Base-by-base conservation (phyloP, 31 red algal species). In the Asparagopsis taxiformis region DNA sequence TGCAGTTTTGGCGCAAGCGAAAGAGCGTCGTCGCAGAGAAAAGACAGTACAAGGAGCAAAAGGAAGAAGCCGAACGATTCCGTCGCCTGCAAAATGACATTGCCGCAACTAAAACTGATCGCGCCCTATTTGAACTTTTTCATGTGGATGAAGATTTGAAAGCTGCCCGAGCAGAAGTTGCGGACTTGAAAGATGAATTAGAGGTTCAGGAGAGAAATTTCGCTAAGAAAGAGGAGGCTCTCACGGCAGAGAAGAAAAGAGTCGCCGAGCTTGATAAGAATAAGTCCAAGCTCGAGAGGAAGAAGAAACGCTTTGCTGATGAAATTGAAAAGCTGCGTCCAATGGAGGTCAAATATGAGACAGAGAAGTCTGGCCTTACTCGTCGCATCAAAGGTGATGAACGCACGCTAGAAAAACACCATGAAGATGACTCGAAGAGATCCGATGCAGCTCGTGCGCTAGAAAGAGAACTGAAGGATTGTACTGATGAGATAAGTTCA, bases 41-140 rank as follows among this genome's bases (percentile, higher is more conserved):
- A 31, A 62, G 81, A 15, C 79, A 91, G 33, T 94, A 71, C 44
- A 74, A 68, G 13, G 87, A 94, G 59, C 96, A 99, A 51, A 76
- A 87, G 25, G 87, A 91, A 70, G 96, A 99, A 57, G 96, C 82
- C 3, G 82, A 91, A 60, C 80, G 79, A 31, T 99, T 88, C 39
- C 66, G 77, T 31, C 68, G 67, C 16, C 59, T 92, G 19, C 74
- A 94, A 59, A 54, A 82, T 5, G 71, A 82, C 37, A 79, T 98
- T 38, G 88, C 65, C 41, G 66, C 68, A 44, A 75, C 67, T 16
- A 78, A 75, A 17, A 93, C 84, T 35, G 79, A 87, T 32, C 58
- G 70, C n/a, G 69, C 76, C n/a, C 71, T 98, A 8, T 93, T 91
- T 36, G 84, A 83, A 22, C 84, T 98, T 31, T 98, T 87, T 44